Evolutionary conservation across 2,329 filamentous ascomycete genomes (phyloP).

Genomic region (Exophiala sp.): DNA sequence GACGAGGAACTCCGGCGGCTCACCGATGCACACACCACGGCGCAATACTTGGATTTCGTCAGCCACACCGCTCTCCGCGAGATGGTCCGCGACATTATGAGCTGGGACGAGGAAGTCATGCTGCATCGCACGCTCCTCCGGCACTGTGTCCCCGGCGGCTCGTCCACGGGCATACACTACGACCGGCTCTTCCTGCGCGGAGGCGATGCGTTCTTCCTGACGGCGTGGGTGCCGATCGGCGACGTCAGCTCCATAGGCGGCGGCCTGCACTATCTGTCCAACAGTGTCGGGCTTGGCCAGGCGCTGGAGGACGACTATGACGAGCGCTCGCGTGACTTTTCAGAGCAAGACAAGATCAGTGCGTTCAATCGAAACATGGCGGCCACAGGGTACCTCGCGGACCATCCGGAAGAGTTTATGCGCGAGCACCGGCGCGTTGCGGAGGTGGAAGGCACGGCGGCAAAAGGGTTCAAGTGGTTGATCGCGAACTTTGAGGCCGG

Average conservation of each 20-base stretch:
- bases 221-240: constrained; percentile 39
- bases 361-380: constrained; percentile 35
- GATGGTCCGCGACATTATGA: constrained; percentile 37
- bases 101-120: constrained; percentile 37
- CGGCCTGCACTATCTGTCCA: constrained; percentile 43
- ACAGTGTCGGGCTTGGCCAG: constrained; percentile 35
- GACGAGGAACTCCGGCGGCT: constrained; percentile 27
- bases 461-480: constrained; percentile 31
- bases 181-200: constrained; percentile 41
- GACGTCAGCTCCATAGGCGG: constrained; percentile 37
- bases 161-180: constrained; percentile 41
- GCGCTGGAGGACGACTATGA: constrained; percentile 41
- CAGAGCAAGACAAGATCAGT: constrained; percentile 32
- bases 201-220: constrained; percentile 35
- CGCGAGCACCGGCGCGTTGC: constrained; percentile 15
- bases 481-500: constrained; percentile 38
- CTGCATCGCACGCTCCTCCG: constrained; percentile 35
- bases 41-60: constrained; percentile 35
- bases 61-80: constrained; percentile 34
- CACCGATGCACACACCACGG: constrained; percentile 32
- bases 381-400: constrained; percentile 11
- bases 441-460: constrained; percentile 6
- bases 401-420: constrained; percentile 28
- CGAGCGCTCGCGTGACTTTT: constrained; percentile 28
- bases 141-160: constrained; percentile 37